Base-by-base conservation (phyloP, 2,329 filamentous ascomycete genomes). In the Fonsecaea pedrosoi region DNA sequence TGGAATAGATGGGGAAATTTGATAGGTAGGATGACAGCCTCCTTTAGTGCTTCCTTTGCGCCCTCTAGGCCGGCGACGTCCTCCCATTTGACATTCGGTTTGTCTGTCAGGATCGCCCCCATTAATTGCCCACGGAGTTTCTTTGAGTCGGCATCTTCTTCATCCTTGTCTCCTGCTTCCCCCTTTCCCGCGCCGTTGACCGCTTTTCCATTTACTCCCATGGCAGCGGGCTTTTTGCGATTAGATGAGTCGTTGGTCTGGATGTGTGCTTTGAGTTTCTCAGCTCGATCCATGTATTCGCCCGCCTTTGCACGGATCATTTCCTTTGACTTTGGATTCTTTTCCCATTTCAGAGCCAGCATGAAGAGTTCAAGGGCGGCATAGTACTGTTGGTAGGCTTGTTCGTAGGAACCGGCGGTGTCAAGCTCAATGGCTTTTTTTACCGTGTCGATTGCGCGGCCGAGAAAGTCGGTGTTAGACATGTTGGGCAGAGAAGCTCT, bases 291-390 rank as follows among this genome's bases (percentile, higher is more conserved):
- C 90, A 99, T 97, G 84, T 99, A 99, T 78, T 97, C 94, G 74
- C 86, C 91, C 21, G 94, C 93, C 84, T 98, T 98, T 74, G 91
- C 89, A 73, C 95, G 90, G 79, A 99, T 97, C 87, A 97, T 96
- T 77, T 96, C 93, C 84, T 98, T 98, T 71, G 92, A 94, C 74
- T 94, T 94, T 70, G 91, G 89, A 82, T 97, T 98, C 87, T 98
- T 99, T 83, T 99, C 95, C 94, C 94, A 99, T 85, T 99, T 99
- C 68, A 99, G 86, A 38, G 95, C 95, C 69, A 98, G 91, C 91
- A 99, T 97, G 85, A 98, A 99, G 66, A 98, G 88, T 82, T 99
- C 94, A 74, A 99, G 91, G 60, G 94, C 90, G 73, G 92, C 90
- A 84, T 97, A 97, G 87, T 99, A 99, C 70, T 91, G 86, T 77